Evolutionary conservation across 2,329 filamentous ascomycete species (phyloP).

Genomic region (Endoconidiophora polonica): DNA sequence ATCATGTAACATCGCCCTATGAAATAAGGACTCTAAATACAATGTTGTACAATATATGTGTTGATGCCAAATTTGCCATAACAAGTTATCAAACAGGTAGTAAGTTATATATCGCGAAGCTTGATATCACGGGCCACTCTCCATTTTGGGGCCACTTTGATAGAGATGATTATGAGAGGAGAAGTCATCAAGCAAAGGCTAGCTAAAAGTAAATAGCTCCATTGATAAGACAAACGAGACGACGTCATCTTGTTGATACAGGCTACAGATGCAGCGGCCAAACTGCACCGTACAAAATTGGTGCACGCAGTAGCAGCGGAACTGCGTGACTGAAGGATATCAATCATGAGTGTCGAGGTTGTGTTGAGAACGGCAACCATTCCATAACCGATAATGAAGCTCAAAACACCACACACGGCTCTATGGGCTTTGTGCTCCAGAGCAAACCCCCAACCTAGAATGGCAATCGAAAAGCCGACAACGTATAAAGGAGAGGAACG

Average conservation of each 20-base stretch:
- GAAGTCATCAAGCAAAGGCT: slow-evolving; percentile 14
- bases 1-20: too few species aligned
- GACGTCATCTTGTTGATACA: slow-evolving; percentile 18
- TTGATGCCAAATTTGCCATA: too few species aligned
- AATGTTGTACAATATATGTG: too few species aligned
- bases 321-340: slow-evolving; percentile 18
- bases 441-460: slow-evolving; percentile 19
- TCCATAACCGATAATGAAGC: slow-evolving; percentile 18
- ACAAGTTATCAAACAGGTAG: too few species aligned
- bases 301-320: slow-evolving; percentile 19
- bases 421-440: slow-evolving; percentile 16
- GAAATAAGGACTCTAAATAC: too few species aligned
- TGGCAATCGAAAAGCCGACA: slow-evolving; percentile 15
- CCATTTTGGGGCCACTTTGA: slow-evolving; percentile 16
- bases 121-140: slow-evolving; percentile 6
- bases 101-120: background rate
- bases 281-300: slow-evolving; percentile 18
- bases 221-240: slow-evolving; percentile 13
- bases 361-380: slow-evolving; percentile 20
- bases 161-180: slow-evolving; percentile 16
- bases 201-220: slow-evolving; percentile 16
- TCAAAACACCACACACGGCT: slow-evolving; percentile 16
- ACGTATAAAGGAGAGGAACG: slow-evolving; percentile 17
- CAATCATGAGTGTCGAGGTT: slow-evolving; percentile 21
- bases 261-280: slow-evolving; percentile 18